Evolutionary conservation across 768 basidiomycete species (phyloP).

Genomic region (Cubamyces sp.): DNA sequence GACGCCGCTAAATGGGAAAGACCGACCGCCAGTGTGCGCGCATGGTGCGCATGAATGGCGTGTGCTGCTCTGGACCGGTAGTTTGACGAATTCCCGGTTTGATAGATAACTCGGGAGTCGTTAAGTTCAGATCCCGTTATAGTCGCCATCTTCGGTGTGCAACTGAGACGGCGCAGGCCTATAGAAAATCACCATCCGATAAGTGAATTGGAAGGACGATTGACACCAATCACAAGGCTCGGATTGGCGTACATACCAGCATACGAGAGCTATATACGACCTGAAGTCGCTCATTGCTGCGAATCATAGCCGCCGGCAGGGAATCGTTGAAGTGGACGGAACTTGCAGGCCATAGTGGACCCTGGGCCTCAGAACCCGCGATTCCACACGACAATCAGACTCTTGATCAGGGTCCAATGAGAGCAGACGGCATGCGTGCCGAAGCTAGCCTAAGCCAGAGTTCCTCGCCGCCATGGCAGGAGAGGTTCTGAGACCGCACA

Average conservation of each 20-base stretch:
- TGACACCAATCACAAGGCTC: too few relatives aligned
- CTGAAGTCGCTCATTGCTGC: too few relatives aligned
- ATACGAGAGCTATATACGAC: too few relatives aligned
- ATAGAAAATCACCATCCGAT: too few relatives aligned
- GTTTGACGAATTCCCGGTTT: background rate
- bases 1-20: conserved; percentile 6
- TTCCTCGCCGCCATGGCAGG: background rate
- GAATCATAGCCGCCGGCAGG: background rate
- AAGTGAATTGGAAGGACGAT: too few relatives aligned
- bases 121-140: background rate
- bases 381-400: conserved; percentile 3
- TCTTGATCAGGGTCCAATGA: conserved; percentile 6
- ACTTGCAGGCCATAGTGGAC: background rate
- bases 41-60: background rate
- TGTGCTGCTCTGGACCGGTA: conserved; percentile 3
- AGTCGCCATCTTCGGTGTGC: too few relatives aligned
- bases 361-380: background rate
- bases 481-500: conserved; percentile 3
- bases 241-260: too few relatives aligned
- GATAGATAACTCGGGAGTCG: conserved; percentile 7
- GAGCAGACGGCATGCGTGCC: conserved; percentile 2
- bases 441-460: background rate
- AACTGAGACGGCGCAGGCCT: too few relatives aligned
- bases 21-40: background rate
- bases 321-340: background rate